Evolutionary conservation across 495 filamentous ascomycete genomes (phyloP).

Genomic region (Penicillium crystallinum): DNA sequence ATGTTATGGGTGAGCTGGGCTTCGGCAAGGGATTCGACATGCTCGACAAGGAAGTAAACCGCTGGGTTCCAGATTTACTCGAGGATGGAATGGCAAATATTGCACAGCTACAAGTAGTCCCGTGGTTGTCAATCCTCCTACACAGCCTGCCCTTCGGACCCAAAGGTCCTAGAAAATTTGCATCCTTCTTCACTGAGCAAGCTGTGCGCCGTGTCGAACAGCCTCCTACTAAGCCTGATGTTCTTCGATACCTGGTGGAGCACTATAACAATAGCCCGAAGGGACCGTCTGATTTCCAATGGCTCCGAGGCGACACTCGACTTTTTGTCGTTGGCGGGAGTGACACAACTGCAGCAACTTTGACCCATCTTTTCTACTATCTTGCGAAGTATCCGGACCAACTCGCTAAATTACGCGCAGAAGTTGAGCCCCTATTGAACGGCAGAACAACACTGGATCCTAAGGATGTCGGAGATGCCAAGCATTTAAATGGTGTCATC

Average conservation of each 20-base stretch:
- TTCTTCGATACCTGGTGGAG: not conserved
- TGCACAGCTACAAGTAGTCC: not conserved
- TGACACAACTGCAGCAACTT: not conserved
- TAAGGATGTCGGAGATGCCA: not conserved
- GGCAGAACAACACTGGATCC: not conserved
- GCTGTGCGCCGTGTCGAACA: not conserved
- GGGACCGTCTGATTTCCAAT: not conserved
- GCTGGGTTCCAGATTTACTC: not conserved
- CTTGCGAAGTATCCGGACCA: not conserved
- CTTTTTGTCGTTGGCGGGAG: not conserved
- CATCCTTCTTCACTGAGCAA: not conserved
- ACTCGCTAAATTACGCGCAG: not conserved
- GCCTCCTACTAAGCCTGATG: not conserved
- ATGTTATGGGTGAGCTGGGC: not conserved
- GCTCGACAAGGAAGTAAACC: not conserved
- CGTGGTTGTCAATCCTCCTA: not conserved
- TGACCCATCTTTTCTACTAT: not conserved
- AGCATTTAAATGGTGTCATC: slow-evolving; percentile 25
- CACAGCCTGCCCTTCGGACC: not conserved
- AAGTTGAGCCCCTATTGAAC: not conserved
- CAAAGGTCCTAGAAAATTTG: not conserved
- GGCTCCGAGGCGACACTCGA: not conserved
- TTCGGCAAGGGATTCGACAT: not conserved
- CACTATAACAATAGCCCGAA: not conserved
- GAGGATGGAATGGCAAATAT: not conserved